These are phyloP conservation scores for Cercospora beticola DNA, from an alignment of 2,329 filamentous ascomycete species.

Conservation along the genomic window DNA sequence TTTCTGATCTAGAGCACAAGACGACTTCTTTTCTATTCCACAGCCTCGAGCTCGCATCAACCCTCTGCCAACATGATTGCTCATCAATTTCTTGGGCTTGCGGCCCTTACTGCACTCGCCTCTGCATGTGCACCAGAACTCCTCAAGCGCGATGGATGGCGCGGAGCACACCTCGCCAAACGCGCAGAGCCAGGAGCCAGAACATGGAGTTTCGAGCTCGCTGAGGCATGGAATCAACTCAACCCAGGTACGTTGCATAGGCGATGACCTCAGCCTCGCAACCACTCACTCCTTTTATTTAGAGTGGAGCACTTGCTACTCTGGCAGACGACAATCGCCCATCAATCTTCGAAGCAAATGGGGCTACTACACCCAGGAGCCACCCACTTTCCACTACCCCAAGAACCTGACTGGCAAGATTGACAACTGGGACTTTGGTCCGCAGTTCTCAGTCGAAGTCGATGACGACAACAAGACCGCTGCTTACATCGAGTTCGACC, in stretches of 20 bases:
- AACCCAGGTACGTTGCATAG: constrained; percentile 8
- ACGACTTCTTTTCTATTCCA: not conserved
- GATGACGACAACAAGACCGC: constrained; percentile 40
- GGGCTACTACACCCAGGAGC: constrained; percentile 1
- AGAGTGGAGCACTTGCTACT: constrained; percentile 22
- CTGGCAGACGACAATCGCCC: constrained; percentile 20
- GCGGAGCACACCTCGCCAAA: constrained; percentile 16
- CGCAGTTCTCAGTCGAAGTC: constrained; percentile 45
- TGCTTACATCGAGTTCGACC: constrained; percentile 48
- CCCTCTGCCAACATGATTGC: constrained; percentile 8
- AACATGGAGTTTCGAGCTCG: constrained; percentile 22
- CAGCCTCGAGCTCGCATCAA: not conserved
- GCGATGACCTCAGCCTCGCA: not conserved
- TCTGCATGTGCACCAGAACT: constrained; percentile 21
- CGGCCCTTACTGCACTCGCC: constrained; percentile 14
- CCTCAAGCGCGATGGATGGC: constrained; percentile 19
- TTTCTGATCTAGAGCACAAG: not conserved
- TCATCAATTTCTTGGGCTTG: constrained; percentile 7
- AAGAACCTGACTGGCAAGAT: constrained; percentile 42
- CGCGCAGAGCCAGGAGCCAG: constrained; percentile 17
- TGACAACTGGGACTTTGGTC: constrained; percentile 54
- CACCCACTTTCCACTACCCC: constrained; percentile 35
- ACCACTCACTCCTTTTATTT: not conserved
- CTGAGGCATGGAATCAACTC: constrained; percentile 22
- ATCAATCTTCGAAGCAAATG: constrained; percentile 6